Evolutionary conservation across 176 grass and related monocot species (phyloP).

Genomic region (Oryza australiensis): DNA sequence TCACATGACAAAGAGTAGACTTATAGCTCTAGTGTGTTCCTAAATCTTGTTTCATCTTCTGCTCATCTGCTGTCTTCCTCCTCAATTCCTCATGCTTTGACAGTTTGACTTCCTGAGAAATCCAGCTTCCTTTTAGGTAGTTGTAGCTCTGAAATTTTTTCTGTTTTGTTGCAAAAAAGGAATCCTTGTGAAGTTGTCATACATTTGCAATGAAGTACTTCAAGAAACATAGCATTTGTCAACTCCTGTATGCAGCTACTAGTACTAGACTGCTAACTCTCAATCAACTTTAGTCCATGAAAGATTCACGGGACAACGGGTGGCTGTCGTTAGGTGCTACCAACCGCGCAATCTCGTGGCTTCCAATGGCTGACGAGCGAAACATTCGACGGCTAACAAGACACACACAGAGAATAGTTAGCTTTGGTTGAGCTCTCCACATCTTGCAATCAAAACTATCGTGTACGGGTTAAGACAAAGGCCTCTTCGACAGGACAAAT

Average conservation of each 20-base stretch:
- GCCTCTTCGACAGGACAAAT: neutral
- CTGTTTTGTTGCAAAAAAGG: neutral
- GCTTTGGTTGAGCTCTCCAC: constrained; percentile 12
- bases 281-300: neutral
- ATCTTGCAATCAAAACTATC: constrained; percentile 18
- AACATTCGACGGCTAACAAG: neutral
- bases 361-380: neutral
- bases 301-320: neutral
- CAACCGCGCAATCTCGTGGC: neutral
- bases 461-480: neutral
- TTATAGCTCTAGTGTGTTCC: neutral
- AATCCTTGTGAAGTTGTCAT: neutral
- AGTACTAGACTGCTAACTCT: neutral
- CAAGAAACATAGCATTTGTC: neutral
- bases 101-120: neutral
- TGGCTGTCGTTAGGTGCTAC: neutral
- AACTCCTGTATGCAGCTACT: neutral
- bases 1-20: neutral
- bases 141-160: neutral
- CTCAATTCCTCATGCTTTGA: neutral
- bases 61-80: neutral
- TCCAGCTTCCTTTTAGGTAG: neutral
- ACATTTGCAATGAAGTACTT: neutral
- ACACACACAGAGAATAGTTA: neutral
- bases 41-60: neutral